A percentile compares a stretch with the other conserved stretches of the same genome.
Conservation (phyloP, 2,329 filamentous ascomycete genomes). For the Aspergillus clavatus region DNA sequence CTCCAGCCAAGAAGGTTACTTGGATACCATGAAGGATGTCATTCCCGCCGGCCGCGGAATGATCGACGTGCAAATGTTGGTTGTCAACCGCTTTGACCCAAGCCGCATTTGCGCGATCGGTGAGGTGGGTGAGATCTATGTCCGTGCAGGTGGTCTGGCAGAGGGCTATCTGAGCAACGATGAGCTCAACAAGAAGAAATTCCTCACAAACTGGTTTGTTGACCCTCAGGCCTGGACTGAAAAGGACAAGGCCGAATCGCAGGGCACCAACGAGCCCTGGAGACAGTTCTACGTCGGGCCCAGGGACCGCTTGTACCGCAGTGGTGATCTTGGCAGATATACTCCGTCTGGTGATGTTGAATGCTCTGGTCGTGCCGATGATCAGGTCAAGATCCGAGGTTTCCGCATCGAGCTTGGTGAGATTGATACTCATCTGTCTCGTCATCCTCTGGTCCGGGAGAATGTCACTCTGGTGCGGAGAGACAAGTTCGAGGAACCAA, state of each 20-base stretch:
- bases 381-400: slow-evolving; percentile 92
- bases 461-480: slow-evolving; percentile 80
- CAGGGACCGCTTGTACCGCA: slow-evolving; percentile 79
- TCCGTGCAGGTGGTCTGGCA: slow-evolving; percentile 76
- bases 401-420: slow-evolving; percentile 94
- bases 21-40: slow-evolving; percentile 65
- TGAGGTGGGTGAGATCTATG: slow-evolving; percentile 77
- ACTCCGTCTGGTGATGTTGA: slow-evolving; percentile 66
- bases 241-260: slow-evolving; percentile 53
- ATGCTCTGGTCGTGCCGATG: slow-evolving; percentile 74
- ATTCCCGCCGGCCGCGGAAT: slow-evolving; percentile 84
- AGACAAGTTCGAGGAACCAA: slow-evolving; percentile 79
- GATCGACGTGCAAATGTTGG: slow-evolving; percentile 80
- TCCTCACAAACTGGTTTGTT: slow-evolving; percentile 81
- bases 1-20: slow-evolving; percentile 57
- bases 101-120: slow-evolving; percentile 71
- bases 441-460: slow-evolving; percentile 71
- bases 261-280: slow-evolving; percentile 63
- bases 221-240: slow-evolving; percentile 66
- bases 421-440: slow-evolving; percentile 77
- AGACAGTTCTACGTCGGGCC: slow-evolving; percentile 72
- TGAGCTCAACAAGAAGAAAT: slow-evolving; percentile 68
- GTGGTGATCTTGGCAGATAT: slow-evolving; percentile 78
- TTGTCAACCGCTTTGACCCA: slow-evolving; percentile 66
- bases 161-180: slow-evolving; percentile 66